Base-by-base conservation (phyloP, 345 rosid genomes). In the Diplotaxis tenuifolia region DNA sequence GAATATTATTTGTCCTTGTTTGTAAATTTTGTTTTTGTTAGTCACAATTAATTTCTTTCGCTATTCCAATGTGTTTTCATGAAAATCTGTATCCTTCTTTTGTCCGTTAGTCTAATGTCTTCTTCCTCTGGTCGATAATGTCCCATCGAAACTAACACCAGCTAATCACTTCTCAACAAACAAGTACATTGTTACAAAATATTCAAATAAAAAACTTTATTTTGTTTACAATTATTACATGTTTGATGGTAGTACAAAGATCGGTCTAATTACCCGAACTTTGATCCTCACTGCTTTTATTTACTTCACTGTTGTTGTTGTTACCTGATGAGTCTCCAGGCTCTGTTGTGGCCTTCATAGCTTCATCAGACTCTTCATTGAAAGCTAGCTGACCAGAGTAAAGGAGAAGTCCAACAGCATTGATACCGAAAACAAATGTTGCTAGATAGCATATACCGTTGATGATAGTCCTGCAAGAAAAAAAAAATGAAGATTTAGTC, bases 381-480 rank as follows among this genome's bases (percentile, higher is more conserved):
- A 78, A 78, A 25, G 23, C 53, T 74, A 91, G 93, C 67, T 89
- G 96, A 25, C 81, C 93, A 6, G 96, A 80, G 78, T 85, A 92
- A 49, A 92, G 92, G 58, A 95, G 64, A 60, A 94, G 85, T 40
- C 97, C 98, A 0, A 91, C 11, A 0, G 96, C 80, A 58, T 94
- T 94, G 79, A 92, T 32, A 64, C 98, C 96, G 3, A 94, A 91
- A 68, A 91, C 96, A 77, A 88, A 95, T 15, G 99, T 92, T 9
- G 96, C 96, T 16, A 95, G 96, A 80, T 95, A 92, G 85, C 96
- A 92, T 71, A 89, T 15, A 20, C 99, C 97, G 15, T 95, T 95
- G 31, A 91, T 54, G 71, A 91, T 83, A 27, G 97, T 92, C 87
- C 99, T 95, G 89, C 49, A 4, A 53, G 3, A 60, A 31, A 45